Evolutionary conservation across 139 green algal species (phyloP).

Genomic region (Raphidocelis subcapitata): DNA sequence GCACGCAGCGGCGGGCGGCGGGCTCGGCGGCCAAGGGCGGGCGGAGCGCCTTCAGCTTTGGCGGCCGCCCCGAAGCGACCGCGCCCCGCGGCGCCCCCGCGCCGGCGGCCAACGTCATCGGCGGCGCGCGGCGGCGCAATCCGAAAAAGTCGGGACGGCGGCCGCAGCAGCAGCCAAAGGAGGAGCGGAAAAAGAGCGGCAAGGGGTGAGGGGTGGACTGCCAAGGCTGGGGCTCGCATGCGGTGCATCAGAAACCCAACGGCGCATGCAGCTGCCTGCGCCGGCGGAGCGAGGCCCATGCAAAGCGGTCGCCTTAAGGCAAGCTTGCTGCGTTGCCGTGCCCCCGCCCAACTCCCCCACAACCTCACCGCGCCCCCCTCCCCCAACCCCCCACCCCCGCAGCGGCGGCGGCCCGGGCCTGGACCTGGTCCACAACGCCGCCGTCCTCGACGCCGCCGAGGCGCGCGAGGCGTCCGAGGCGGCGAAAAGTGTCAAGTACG

Average conservation of each 20-base stretch:
- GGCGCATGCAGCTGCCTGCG: no score
- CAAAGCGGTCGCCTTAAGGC: no score
- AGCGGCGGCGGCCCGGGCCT: constrained; percentile 2
- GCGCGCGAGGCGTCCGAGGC: constrained; percentile 1
- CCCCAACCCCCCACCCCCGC: no score
- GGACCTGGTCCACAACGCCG: constrained; percentile 20
- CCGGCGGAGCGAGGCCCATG: no score
- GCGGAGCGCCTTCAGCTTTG: constrained; percentile 22
- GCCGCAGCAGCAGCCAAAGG: neutral
- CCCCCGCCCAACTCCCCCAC: no score
- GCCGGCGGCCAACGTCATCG: neutral
- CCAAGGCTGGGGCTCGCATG: no score
- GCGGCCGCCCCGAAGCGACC: neutral
- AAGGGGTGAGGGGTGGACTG: no score
- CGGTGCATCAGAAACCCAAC: no score
- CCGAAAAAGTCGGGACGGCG: neutral
- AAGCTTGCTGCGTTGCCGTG: no score
- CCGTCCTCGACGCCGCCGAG: neutral
- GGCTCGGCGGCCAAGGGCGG: constrained; percentile 1
- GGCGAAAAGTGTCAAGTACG: constrained; percentile 6
- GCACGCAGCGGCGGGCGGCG: neutral
- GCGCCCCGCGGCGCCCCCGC: neutral
- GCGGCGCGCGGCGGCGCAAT: neutral
- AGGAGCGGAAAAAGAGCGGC: neutral
- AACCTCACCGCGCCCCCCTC: no score